Evolutionary conservation across 2,329 filamentous ascomycete species (phyloP).

Genomic region (Pseudogymnoascus sp.): DNA sequence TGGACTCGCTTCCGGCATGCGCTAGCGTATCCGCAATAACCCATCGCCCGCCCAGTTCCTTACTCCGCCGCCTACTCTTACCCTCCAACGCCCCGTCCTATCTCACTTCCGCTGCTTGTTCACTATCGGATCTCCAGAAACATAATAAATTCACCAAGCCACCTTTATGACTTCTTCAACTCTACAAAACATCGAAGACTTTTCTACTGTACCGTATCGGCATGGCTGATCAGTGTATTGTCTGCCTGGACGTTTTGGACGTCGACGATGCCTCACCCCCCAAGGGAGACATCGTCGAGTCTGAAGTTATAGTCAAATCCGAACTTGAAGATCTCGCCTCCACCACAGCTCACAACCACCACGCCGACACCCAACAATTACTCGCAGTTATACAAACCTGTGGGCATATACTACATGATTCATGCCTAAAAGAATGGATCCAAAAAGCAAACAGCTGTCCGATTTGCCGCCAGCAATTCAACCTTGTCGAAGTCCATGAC

Average conservation of each 20-base stretch:
- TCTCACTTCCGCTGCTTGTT: conserved; percentile 5
- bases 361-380: conserved; percentile 15
- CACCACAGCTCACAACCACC: conserved; percentile 20
- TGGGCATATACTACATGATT: conserved; percentile 86
- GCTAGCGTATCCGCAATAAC: conserved; percentile 10
- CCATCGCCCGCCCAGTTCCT: conserved; percentile 3
- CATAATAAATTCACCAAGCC: not conserved
- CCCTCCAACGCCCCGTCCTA: conserved; percentile 6
- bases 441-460: conserved; percentile 96
- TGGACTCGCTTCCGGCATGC: conserved; percentile 7
- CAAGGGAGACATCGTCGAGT: conserved; percentile 22
- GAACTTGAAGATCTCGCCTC: conserved; percentile 4
- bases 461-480: conserved; percentile 88
- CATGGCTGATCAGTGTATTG: conserved; percentile 59
- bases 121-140: not conserved
- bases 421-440: conserved; percentile 88
- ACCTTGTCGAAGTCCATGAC: conserved; percentile 77
- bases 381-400: conserved; percentile 65
- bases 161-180: conserved; percentile 12
- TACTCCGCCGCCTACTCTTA: conserved; percentile 7
- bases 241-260: conserved; percentile 52
- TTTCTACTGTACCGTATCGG: conserved; percentile 13
- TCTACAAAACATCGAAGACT: conserved; percentile 4
- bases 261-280: conserved; percentile 33
- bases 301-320: conserved; percentile 8